phyloP scores from a whole-genome alignment of 208 protist genomes.

The Acanthamoeba castellanii region DNA sequence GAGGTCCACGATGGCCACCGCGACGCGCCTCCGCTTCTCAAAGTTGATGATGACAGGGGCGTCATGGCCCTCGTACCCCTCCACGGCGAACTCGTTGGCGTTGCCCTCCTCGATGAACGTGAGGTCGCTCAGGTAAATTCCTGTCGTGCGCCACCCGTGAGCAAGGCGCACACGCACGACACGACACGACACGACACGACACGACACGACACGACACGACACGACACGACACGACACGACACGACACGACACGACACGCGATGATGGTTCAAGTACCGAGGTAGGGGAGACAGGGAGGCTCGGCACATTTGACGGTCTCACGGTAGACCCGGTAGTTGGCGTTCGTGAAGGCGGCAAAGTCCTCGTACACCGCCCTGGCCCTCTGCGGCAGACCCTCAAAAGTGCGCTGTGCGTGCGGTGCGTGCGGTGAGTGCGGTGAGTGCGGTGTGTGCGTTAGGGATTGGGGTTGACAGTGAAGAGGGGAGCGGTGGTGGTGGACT shows the following conservation, averaged over 20 bases:
- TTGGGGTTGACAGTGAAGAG: neutral
- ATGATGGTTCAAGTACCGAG: neutral
- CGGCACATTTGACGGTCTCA: conserved; percentile 47
- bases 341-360: conserved; percentile 22
- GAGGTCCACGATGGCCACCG: conserved; percentile 68
- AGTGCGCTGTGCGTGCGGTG: neutral
- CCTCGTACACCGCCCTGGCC: conserved; percentile 17
- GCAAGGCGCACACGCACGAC: neutral
- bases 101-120: conserved; percentile 77
- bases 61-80: neutral
- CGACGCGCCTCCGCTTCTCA: conserved; percentile 70
- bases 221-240: too few relatives aligned
- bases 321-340: conserved; percentile 70
- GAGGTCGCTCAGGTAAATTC: conserved; percentile 73
- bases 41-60: conserved; percentile 75
- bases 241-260: too few relatives aligned
- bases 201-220: too few relatives aligned
- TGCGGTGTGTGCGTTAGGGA: conserved; percentile 48
- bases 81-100: neutral
- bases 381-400: conserved; percentile 21
- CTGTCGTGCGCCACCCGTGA: neutral
- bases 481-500: neutral
- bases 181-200: too few relatives aligned
- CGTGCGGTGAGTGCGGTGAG: too few relatives aligned
- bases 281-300: conserved; percentile 80